These are phyloP conservation scores for Diutina sp. DNA, from an alignment of 1,139 yeast genomes.

Conservation along the genomic window DNA sequence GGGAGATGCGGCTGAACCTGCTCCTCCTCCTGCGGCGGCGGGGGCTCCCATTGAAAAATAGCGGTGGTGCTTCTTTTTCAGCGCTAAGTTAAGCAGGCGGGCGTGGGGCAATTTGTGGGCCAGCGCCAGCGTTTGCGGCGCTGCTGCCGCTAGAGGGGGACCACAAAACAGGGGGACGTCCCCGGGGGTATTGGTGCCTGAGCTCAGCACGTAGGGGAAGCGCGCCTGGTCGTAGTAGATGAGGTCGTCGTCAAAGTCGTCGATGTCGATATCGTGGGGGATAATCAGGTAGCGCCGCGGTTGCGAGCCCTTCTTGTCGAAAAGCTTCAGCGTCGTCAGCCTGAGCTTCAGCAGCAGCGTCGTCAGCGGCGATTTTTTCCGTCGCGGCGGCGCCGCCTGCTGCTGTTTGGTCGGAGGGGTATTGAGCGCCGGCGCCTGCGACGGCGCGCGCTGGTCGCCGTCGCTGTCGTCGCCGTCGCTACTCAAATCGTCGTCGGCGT, in stretches of 20 bases:
- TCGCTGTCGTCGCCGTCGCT: not conserved
- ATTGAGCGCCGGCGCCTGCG: not conserved
- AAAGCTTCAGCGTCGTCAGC: constrained; percentile 59
- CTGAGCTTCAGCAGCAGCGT: constrained; percentile 28
- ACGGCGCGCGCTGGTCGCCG: not conserved
- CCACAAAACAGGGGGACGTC: constrained; percentile 12
- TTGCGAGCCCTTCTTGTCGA: constrained; percentile 60
- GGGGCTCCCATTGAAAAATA: not conserved
- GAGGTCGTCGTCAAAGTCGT: constrained; percentile 48
- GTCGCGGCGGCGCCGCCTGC: not conserved
- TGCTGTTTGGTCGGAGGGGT: not conserved
- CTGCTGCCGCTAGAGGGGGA: constrained; percentile 14
- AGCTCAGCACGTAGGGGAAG: constrained; percentile 21
- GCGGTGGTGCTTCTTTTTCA: not conserved
- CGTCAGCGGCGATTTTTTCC: constrained; percentile 1
- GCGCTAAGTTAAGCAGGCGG: constrained; percentile 23
- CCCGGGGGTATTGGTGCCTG: not conserved
- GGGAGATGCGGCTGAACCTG: not conserved
- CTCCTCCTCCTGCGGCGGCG: not conserved
- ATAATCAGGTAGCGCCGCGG: constrained; percentile 63
- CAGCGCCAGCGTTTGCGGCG: constrained; percentile 7
- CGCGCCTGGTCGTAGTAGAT: constrained; percentile 31
- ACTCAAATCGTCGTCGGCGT: not conserved
- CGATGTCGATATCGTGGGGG: constrained; percentile 56
- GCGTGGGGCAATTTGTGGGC: constrained; percentile 29